These are phyloP conservation scores for Tripterygium wilfordii DNA, from an alignment of 177 flowering plant species.

Conservation along the genomic window DNA sequence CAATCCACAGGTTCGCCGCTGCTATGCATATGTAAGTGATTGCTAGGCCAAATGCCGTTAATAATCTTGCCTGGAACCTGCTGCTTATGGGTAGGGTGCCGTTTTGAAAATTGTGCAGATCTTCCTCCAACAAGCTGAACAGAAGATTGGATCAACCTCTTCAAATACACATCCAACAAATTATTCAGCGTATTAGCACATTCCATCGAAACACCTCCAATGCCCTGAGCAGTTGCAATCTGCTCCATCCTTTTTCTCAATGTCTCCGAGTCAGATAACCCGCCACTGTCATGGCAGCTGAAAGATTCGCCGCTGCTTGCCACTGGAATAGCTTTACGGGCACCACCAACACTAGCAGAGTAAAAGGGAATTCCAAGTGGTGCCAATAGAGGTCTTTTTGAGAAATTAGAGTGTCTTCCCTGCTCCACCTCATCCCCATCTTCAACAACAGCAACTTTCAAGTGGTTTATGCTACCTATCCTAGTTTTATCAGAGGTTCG, in stretches of 20 bases:
- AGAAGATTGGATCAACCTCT: constrained; percentile 68
- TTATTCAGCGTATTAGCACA: constrained; percentile 70
- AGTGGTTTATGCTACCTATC: constrained; percentile 34
- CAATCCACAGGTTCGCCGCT: constrained; percentile 28
- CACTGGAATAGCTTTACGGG: constrained; percentile 42
- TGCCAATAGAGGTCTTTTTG: constrained; percentile 52
- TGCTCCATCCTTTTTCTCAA: constrained; percentile 77
- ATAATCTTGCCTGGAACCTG: constrained; percentile 38
- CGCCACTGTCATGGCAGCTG: constrained; percentile 38
- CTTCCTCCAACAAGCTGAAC: constrained; percentile 54
- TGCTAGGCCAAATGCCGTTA: constrained; percentile 60
- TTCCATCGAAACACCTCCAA: constrained; percentile 68
- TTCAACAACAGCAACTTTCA: constrained; percentile 16
- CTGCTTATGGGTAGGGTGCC: constrained; percentile 32
- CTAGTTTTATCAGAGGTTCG: constrained; percentile 20
- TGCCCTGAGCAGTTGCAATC: constrained; percentile 63
- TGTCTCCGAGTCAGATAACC: constrained; percentile 47
- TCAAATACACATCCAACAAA: constrained; percentile 70
- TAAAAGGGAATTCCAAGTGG: constrained; percentile 84
- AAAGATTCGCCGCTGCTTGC: constrained; percentile 26
- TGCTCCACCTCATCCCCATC: constrained; percentile 44
- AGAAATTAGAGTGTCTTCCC: constrained; percentile 12
- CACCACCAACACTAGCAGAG: constrained; percentile 71
- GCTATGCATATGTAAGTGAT: constrained; percentile 49
- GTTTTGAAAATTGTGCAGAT: constrained; percentile 31